phyloP scores from a whole-genome alignment of 2,329 filamentous ascomycete genomes.

The Paracorniculantispora psalliotae region DNA sequence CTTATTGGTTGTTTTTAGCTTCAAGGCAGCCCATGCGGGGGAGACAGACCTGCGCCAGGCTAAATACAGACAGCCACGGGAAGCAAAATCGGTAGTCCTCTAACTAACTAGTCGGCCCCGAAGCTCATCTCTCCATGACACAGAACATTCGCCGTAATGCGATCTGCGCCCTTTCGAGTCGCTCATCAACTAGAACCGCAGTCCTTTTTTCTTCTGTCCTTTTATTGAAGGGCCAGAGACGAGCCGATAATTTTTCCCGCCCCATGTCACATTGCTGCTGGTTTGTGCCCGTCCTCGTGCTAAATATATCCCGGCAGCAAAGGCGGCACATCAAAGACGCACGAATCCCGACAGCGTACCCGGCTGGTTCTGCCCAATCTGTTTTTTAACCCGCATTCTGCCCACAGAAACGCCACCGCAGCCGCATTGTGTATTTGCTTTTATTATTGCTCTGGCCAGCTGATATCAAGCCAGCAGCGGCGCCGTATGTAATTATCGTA shows the following conservation, averaged over 20 bases:
- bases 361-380: neutral
- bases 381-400: neutral
- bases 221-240: neutral
- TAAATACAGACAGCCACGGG: neutral
- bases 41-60: neutral
- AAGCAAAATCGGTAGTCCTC: neutral
- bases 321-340: neutral
- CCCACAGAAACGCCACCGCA: neutral
- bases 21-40: neutral
- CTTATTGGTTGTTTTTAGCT: no score
- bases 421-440: neutral
- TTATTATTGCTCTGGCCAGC: neutral
- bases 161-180: neutral
- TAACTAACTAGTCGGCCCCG: no score
- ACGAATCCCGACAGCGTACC: neutral
- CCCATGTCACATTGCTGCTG: neutral
- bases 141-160: neutral
- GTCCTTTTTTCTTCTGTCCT: neutral
- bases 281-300: neutral
- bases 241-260: neutral
- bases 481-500: no score
- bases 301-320: neutral
- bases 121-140: neutral
- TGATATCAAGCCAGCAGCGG: neutral
- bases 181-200: neutral